phyloP scores from a whole-genome alignment of 176 grass and related monocot species.

The Raddia guianensis region DNA sequence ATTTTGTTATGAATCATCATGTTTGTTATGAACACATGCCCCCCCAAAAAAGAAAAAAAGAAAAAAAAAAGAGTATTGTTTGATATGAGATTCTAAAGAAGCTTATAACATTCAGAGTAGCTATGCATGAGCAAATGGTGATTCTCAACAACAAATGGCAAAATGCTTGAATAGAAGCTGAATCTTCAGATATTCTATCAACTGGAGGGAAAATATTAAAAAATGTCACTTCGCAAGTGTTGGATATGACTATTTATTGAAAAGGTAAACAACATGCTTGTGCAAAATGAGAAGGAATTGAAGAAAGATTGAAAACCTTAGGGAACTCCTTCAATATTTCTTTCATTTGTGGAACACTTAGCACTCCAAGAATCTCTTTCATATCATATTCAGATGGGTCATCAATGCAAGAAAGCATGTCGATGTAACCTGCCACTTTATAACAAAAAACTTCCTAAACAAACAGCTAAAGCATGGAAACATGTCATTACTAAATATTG shows the following conservation, averaged over 20 bases:
- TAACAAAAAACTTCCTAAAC: constrained; percentile 36
- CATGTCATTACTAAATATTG: constrained; percentile 26
- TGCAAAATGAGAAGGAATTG: constrained; percentile 14
- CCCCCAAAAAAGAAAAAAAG: too few relatives aligned
- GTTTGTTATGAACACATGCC: neutral
- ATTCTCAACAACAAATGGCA: constrained; percentile 21
- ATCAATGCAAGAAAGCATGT: constrained; percentile 54
- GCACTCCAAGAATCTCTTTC: constrained; percentile 73
- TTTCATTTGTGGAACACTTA: constrained; percentile 81
- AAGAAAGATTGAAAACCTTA: constrained; percentile 64
- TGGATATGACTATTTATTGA: constrained; percentile 30
- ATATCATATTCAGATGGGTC: constrained; percentile 60
- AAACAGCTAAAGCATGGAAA: constrained; percentile 18
- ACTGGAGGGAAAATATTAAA: neutral
- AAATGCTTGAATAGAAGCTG: neutral
- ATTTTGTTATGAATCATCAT: constrained; percentile 35
- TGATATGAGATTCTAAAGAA: neutral
- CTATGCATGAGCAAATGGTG: constrained; percentile 23
- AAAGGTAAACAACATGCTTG: neutral
- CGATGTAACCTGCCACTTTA: constrained; percentile 80
- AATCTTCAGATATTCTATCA: neutral
- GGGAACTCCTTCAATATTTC: constrained; percentile 65
- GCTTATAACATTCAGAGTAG: neutral
- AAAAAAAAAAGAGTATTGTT: neutral
- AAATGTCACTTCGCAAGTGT: constrained; percentile 10